Conservation (phyloP, 257 asterid species). For the Fraxinus americana region DNA sequence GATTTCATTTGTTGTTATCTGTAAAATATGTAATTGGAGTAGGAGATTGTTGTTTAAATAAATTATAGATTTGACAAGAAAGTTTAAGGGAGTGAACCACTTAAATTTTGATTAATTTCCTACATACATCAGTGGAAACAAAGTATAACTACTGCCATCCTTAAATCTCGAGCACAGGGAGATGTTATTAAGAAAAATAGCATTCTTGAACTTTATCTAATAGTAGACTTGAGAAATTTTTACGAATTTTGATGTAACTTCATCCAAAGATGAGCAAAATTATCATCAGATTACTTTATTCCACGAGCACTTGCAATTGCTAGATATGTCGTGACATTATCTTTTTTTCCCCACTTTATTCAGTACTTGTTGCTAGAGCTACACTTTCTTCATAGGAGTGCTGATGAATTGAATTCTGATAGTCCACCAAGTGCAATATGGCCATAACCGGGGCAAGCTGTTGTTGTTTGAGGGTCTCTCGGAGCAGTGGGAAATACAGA, state of each 20-base stretch:
- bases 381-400: neutral
- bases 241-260: neutral
- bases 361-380: neutral
- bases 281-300: neutral
- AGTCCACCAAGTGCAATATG: neutral
- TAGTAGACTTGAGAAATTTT: neutral
- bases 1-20: neutral
- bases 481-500: neutral
- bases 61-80: too few relatives aligned
- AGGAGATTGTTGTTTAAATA: neutral
- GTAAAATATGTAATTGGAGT: neutral
- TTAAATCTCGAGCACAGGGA: neutral
- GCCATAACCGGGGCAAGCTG: too few relatives aligned
- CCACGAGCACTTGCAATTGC: neutral
- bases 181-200: neutral
- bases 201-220: neutral
- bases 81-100: neutral
- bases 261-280: neutral
- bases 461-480: slow-evolving; percentile 11
- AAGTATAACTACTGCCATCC: neutral
- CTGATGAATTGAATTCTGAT: slow-evolving; percentile 7
- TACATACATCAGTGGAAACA: neutral
- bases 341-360: neutral
- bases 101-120: neutral
- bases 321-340: neutral